Evolutionary conservation across 2,329 filamentous ascomycete species (phyloP), one percentile per base, ranked within the genome.

Genomic region (Chaetomiaceae sp.): DNA sequence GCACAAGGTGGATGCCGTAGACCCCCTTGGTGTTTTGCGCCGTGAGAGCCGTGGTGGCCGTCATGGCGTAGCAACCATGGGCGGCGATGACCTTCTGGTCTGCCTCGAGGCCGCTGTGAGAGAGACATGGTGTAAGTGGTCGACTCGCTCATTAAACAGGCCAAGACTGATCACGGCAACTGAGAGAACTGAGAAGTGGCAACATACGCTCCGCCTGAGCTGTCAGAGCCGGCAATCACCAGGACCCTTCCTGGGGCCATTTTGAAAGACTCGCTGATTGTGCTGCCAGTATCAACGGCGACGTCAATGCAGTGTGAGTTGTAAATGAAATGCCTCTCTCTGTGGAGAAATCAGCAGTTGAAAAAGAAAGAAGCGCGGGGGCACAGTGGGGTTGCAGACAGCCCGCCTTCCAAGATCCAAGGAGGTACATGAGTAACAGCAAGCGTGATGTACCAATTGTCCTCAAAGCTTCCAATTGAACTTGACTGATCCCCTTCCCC

Each of bases 61-160:
- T 96, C 84, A 96, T 95, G 55, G 90, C 91, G 77, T 97, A 97
- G 73, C 89, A 94, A 55, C 87, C 85, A 80, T 97, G 91, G 17
- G 89, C 89, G 40, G 91, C 88, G 56, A 96, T 87, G 57, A 95
- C 91, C 69, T 96, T 95, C 67, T 97, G 91, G 68, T 97, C 92
- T 36, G 92, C 94, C 71, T 99, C 92, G 31, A 99, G 82, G 47
- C 92, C 94, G 52, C 91, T 96, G 64, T 33, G 37, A 48, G 15
- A 29, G 22, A n/a, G 31, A 53, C 29, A 19, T 37, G 9, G 42
- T 53, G 44, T 53, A 47, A 53, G 50, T 48, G 31, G n/a, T 22
- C 47, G n/a, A 40, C 19, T 36, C 25, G 38, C 6, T 22, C 33
- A 51, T 22, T 12, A 8, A 33, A 1, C 27, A 33, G n/a, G 19